Evolutionary conservation across 176 grass and related monocot genomes (phyloP).

Genomic region (Avena insularis): DNA sequence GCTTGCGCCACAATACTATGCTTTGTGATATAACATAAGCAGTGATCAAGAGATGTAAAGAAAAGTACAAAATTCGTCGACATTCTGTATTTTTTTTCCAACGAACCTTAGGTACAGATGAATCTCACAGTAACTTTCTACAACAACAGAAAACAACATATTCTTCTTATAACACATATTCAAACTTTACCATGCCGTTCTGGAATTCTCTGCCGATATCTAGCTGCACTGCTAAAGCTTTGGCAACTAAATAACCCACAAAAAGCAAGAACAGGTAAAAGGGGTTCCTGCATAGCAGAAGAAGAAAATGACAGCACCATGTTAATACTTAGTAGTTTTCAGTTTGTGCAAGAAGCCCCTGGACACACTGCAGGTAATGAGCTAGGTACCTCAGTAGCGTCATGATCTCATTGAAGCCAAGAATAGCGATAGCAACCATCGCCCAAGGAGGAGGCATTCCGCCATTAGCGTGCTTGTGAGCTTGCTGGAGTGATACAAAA

Average conservation of each 20-base stretch:
- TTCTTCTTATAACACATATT: neutral
- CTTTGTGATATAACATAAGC: conserved; percentile 23
- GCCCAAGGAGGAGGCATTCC: conserved; percentile 89
- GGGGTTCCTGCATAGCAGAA: conserved; percentile 71
- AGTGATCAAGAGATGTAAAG: neutral
- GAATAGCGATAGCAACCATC: conserved; percentile 72
- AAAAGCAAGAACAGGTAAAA: conserved; percentile 82
- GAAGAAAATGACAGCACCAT: conserved; percentile 39
- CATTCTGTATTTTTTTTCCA: neutral
- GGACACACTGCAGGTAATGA: neutral
- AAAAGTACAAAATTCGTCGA: neutral
- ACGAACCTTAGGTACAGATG: neutral
- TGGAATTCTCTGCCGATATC: conserved; percentile 79
- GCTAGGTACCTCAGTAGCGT: conserved; percentile 46
- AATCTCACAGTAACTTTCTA: conserved; percentile 16
- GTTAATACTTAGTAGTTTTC: conserved; percentile 9
- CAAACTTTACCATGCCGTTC: conserved; percentile 72
- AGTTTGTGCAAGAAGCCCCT: neutral
- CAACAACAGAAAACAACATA: neutral
- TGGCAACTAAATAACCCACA: conserved; percentile 67
- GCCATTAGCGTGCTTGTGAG: conserved; percentile 64
- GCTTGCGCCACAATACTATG: neutral
- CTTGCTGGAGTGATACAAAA: conserved; percentile 67
- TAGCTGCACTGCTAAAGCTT: conserved; percentile 78
- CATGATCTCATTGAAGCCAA: conserved; percentile 99